Conservation (phyloP, 2,329 filamentous ascomycete species). For the Talaromyces sp. region DNA sequence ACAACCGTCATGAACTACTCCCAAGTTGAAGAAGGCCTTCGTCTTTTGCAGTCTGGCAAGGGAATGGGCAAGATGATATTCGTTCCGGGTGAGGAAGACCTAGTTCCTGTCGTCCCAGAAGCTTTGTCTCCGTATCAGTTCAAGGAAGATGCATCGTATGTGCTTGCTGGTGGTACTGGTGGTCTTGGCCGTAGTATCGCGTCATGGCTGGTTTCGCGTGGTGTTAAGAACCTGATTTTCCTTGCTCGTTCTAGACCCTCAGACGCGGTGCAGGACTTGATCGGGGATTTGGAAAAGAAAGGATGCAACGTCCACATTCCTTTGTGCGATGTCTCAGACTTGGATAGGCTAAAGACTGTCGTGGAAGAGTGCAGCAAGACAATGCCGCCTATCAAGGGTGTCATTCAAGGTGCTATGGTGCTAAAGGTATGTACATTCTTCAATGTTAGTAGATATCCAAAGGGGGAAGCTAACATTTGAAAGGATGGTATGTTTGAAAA, state of each 20-base stretch:
- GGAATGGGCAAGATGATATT: slow-evolving; percentile 19
- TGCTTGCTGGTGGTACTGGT: slow-evolving; percentile 18
- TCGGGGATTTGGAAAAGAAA: slow-evolving; percentile 14
- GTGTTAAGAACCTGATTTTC: slow-evolving; percentile 25
- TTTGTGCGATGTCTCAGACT: slow-evolving; percentile 20
- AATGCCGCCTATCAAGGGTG: slow-evolving; percentile 26
- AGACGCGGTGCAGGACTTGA: slow-evolving; percentile 14
- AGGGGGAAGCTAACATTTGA: not conserved
- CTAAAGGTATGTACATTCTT: slow-evolving; percentile 11
- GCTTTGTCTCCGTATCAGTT: slow-evolving; percentile 10
- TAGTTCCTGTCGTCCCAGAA: slow-evolving; percentile 15
- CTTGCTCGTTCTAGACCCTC: slow-evolving; percentile 21
- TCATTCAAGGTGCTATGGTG: slow-evolving; percentile 28
- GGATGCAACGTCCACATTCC: slow-evolving; percentile 14
- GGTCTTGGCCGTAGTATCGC: slow-evolving; percentile 20
- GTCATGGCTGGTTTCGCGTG: slow-evolving; percentile 18
- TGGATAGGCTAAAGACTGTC: slow-evolving; percentile 11
- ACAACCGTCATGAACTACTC: slow-evolving; percentile 13
- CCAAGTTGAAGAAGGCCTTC: slow-evolving; percentile 16
- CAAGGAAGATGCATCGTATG: slow-evolving; percentile 16
- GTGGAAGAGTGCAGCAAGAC: slow-evolving; percentile 11
- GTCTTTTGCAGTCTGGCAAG: slow-evolving; percentile 17
- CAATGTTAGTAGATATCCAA: not conserved
- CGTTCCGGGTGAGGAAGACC: slow-evolving; percentile 9
- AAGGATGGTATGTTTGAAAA: slow-evolving; percentile 32